These are phyloP conservation scores for Stephania yunnanensis DNA, from an alignment of 164 flowering plant genomes.

Conservation along the genomic window DNA sequence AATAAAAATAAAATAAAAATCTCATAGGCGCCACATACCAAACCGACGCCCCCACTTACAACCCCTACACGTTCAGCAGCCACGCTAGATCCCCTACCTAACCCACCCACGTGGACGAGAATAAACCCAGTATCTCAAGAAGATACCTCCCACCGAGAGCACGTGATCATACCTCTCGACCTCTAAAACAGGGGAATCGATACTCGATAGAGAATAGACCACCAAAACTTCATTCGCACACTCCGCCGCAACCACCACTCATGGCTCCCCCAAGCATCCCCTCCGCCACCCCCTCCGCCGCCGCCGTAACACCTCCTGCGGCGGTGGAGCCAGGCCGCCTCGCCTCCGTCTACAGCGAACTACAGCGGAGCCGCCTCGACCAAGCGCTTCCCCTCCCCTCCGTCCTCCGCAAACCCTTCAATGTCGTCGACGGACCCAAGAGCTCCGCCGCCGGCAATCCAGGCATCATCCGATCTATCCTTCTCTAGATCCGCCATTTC, in stretches of 20 bases:
- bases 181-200: not conserved
- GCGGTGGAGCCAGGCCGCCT: constrained; percentile 28
- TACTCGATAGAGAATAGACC: not conserved
- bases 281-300: not conserved
- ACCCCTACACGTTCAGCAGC: too few species aligned
- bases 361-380: constrained; percentile 64
- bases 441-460: constrained; percentile 93
- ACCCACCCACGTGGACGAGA: not conserved
- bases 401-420: constrained; percentile 50
- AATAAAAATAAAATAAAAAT: too few species aligned
- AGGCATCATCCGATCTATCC: constrained; percentile 24
- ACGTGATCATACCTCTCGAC: not conserved
- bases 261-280: not conserved
- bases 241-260: not conserved
- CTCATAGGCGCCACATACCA: too few species aligned
- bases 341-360: constrained; percentile 65
- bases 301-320: not conserved
- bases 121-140: not conserved
- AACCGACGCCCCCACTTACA: too few species aligned
- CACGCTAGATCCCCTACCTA: too few species aligned
- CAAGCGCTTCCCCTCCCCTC: constrained; percentile 70
- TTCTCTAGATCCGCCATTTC: not conserved
- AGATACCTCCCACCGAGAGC: not conserved
- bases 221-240: not conserved
- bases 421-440: constrained; percentile 65